These are phyloP conservation scores for Coemansia sp. DNA, from an alignment of 192 early-diverging fungal genomes.

Conservation along the genomic window DNA sequence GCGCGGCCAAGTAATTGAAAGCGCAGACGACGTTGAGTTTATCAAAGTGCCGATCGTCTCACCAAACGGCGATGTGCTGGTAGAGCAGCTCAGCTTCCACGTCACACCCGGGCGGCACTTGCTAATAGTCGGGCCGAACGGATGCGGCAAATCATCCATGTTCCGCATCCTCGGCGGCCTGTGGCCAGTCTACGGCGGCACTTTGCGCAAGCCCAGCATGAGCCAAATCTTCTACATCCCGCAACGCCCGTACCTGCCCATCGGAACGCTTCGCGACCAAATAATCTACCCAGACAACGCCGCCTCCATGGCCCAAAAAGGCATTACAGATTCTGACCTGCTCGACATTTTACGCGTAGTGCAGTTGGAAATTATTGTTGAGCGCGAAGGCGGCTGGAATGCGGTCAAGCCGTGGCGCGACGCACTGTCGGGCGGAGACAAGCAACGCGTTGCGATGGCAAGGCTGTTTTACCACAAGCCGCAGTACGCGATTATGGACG, in stretches of 20 bases:
- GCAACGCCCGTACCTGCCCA: constrained; percentile 93
- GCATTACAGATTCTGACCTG: constrained; percentile 76
- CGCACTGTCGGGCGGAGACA: constrained; percentile 95
- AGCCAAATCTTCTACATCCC: constrained; percentile 97
- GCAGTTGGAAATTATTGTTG: constrained; percentile 78
- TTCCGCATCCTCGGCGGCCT: constrained; percentile 95
- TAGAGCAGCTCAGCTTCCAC: constrained; percentile 81
- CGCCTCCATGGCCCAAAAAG: constrained; percentile 71
- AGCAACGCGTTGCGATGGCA: constrained; percentile 94
- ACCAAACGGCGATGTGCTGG: constrained; percentile 91
- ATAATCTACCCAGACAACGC: constrained; percentile 94
- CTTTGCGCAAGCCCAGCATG: constrained; percentile 69
- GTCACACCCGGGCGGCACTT: constrained; percentile 89
- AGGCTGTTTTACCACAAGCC: constrained; percentile 96
- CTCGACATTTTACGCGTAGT: constrained; percentile 78
- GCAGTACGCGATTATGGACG: constrained; percentile 93
- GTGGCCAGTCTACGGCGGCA: constrained; percentile 93
- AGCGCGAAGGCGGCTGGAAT: constrained; percentile 90
- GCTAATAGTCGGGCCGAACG: constrained; percentile 93
- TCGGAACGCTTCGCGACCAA: constrained; percentile 94
- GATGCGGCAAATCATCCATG: constrained; percentile 89
- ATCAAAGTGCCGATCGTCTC: constrained; percentile 89
- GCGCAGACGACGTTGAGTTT: constrained; percentile 80
- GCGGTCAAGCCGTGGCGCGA: constrained; percentile 85
- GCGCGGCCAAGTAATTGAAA: constrained; percentile 67